Conservation (phyloP, 345 rosid species). For the Gossypium sturtianum region DNA sequence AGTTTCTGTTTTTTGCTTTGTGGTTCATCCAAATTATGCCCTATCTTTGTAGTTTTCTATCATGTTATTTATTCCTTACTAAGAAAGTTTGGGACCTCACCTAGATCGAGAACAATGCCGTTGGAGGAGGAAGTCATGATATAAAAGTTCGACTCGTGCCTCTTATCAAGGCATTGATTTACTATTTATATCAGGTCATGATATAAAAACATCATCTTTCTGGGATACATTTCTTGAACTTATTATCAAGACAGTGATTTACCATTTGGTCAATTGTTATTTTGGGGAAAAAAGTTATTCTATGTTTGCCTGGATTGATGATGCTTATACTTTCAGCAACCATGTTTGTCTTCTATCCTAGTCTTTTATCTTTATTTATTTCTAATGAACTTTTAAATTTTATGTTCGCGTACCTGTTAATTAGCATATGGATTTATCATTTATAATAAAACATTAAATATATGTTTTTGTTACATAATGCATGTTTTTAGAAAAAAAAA, state of each 20-base stretch:
- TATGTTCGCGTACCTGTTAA: not conserved
- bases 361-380: too few relatives aligned
- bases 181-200: not conserved
- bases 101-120: not conserved
- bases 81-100: not conserved
- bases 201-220: not conserved
- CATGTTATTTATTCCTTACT: not conserved
- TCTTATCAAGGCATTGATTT: too few relatives aligned
- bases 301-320: too few relatives aligned
- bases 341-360: too few relatives aligned
- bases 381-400: too few relatives aligned
- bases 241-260: not conserved
- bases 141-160: too few relatives aligned
- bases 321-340: too few relatives aligned
- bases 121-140: not conserved
- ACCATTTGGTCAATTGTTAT: not conserved
- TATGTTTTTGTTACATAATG: not conserved
- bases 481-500: not conserved
- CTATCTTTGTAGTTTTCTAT: not conserved
- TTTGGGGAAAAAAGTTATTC: not conserved
- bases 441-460: not conserved
- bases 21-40: not conserved
- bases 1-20: not conserved
- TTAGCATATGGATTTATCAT: too few relatives aligned
- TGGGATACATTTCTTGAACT: not conserved